A percentile compares a stretch with the other conserved stretches of the same genome.
phyloP scores from a whole-genome alignment of 495 filamentous ascomycete genomes.

The Glutinoglossum americanum region DNA sequence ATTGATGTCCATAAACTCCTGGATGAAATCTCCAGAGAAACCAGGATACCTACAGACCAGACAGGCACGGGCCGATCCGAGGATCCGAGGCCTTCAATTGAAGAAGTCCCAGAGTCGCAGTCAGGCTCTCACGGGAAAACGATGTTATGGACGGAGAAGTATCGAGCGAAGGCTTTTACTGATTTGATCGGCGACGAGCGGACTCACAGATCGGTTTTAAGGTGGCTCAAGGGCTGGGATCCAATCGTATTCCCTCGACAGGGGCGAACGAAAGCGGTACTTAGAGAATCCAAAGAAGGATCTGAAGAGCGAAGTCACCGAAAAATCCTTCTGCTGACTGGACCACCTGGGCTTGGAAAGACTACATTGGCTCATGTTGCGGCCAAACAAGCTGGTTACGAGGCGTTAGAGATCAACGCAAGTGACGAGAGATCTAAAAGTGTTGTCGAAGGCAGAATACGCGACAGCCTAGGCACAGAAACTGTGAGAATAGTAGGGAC shows the following conservation, averaged over 20 bases:
- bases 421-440: slow-evolving; percentile 55
- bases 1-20: slow-evolving; percentile 71
- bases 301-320: slow-evolving; percentile 49
- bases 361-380: slow-evolving; percentile 94
- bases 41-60: slow-evolving; percentile 15
- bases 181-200: slow-evolving; percentile 88
- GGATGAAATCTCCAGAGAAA: slow-evolving; percentile 36
- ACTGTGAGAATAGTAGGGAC: slow-evolving; percentile 64
- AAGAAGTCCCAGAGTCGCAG: slow-evolving; percentile 17
- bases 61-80: slow-evolving; percentile 12
- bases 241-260: slow-evolving; percentile 68
- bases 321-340: slow-evolving; percentile 77
- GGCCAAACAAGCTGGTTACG: slow-evolving; percentile 83
- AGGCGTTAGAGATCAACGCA: slow-evolving; percentile 77
- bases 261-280: slow-evolving; percentile 30
- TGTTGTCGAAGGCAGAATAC: slow-evolving; percentile 75
- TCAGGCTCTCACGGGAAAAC: slow-evolving; percentile 24
- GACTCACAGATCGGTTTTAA: slow-evolving; percentile 75
- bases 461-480: slow-evolving; percentile 74
- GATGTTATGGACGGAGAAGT: slow-evolving; percentile 70
- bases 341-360: slow-evolving; percentile 84
- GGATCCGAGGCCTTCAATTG: slow-evolving; percentile 14
- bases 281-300: slow-evolving; percentile 16
- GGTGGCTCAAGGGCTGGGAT: slow-evolving; percentile 91
- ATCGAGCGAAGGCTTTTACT: slow-evolving; percentile 76